Conservation (phyloP, 768 basidiomycete genomes). For the Psilocybe cyanescens region DNA sequence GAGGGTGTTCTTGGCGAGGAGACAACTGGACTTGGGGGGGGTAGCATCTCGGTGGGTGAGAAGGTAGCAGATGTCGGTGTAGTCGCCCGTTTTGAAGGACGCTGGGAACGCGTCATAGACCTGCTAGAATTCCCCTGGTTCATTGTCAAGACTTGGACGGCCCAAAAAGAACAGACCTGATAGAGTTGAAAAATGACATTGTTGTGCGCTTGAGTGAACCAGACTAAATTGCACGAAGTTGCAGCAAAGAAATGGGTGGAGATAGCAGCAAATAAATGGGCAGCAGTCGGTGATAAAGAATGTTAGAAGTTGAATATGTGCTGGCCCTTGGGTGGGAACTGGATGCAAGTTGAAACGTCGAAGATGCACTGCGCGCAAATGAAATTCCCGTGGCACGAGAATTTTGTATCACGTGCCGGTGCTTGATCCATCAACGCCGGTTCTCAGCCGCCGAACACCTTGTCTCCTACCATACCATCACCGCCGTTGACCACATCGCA, state of each 20-base stretch:
- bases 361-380: not conserved
- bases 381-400: not conserved
- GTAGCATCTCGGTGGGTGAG: conserved; percentile 46
- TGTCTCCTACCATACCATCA: too few relatives aligned
- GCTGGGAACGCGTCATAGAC: conserved; percentile 68
- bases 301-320: not conserved
- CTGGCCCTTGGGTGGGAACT: not conserved
- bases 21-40: conserved; percentile 31
- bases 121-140: conserved; percentile 45
- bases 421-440: not conserved
- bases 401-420: conserved; percentile 5
- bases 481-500: too few relatives aligned
- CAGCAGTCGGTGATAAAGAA: not conserved
- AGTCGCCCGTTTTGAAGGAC: conserved; percentile 70
- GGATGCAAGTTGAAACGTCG: not conserved
- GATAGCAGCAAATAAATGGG: not conserved
- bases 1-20: conserved; percentile 38
- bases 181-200: conserved; percentile 87
- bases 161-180: conserved; percentile 56
- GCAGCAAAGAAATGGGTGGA: not conserved
- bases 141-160: not conserved
- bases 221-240: conserved; percentile 25
- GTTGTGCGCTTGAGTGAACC: conserved; percentile 34
- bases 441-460: too few relatives aligned
- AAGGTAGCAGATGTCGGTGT: conserved; percentile 75